These are phyloP conservation scores for Geoglossum glabrum DNA, from an alignment of 495 filamentous ascomycete species.

Conservation along the genomic window DNA sequence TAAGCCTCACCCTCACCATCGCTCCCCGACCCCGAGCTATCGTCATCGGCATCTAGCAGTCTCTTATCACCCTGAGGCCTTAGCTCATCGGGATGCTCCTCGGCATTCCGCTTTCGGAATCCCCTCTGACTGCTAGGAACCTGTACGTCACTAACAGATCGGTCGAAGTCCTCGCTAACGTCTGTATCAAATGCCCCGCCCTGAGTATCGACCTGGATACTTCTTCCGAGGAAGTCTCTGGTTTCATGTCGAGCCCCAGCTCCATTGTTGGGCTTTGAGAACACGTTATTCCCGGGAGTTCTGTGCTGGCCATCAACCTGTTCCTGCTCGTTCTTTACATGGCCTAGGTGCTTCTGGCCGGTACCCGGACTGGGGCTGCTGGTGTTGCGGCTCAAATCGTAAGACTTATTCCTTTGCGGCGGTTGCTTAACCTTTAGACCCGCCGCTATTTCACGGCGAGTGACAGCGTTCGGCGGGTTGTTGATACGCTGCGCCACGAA, in stretches of 20 bases:
- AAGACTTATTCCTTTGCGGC: background rate
- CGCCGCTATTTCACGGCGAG: background rate
- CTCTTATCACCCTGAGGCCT: background rate
- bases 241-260: background rate
- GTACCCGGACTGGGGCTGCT: background rate
- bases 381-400: background rate
- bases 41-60: background rate
- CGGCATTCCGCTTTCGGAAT: background rate
- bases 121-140: background rate
- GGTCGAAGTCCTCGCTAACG: background rate
- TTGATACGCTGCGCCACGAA: background rate
- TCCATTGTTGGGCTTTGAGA: background rate
- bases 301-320: background rate
- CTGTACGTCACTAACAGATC: background rate
- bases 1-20: background rate
- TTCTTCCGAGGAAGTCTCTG: background rate
- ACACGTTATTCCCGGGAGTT: background rate
- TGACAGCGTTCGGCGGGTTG: background rate
- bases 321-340: background rate
- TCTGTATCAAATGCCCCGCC: background rate
- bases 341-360: background rate
- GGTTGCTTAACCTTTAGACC: background rate
- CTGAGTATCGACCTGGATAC: background rate
- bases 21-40: background rate
- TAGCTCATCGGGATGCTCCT: background rate